Conservation (phyloP, 2,329 filamentous ascomycete species). For the Pseudogymnoascus sp. region DNA sequence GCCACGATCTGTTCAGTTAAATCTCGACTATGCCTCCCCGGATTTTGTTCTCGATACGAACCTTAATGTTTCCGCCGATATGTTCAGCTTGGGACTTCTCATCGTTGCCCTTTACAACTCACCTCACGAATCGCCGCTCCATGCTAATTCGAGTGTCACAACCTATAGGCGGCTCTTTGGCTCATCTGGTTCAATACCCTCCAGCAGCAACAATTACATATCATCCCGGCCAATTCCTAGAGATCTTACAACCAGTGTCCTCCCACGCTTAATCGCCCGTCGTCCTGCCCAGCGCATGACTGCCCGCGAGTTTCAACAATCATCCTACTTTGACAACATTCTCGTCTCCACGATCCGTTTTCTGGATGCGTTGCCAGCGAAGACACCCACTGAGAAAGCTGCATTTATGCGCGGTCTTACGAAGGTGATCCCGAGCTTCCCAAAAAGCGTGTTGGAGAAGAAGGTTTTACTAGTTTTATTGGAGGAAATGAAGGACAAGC, state of each 20-base stretch:
- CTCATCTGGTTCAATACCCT: slow-evolving; percentile 70
- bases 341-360: slow-evolving; percentile 95
- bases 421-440: slow-evolving; percentile 84
- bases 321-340: slow-evolving; percentile 94
- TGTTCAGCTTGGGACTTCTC: slow-evolving; percentile 87
- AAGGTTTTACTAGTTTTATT: slow-evolving; percentile 83
- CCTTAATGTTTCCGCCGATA: slow-evolving; percentile 73
- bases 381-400: slow-evolving; percentile 82
- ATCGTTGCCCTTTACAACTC: slow-evolving; percentile 89
- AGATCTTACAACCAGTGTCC: slow-evolving; percentile 64
- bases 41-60: slow-evolving; percentile 92
- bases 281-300: slow-evolving; percentile 80
- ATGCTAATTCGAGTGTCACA: slow-evolving; percentile 70
- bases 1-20: slow-evolving; percentile 74
- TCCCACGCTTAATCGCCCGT: slow-evolving; percentile 80
- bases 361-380: slow-evolving; percentile 80
- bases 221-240: slow-evolving; percentile 71
- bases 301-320: slow-evolving; percentile 87
- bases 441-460: slow-evolving; percentile 86
- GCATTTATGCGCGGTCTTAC: slow-evolving; percentile 85
- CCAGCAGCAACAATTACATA: slow-evolving; percentile 74
- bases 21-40: slow-evolving; percentile 87
- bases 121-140: slow-evolving; percentile 81
- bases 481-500: slow-evolving; percentile 89
- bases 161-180: slow-evolving; percentile 80